Base-by-base conservation (phyloP, 2,329 filamentous ascomycete species). In the Diaporthe vaccinii region DNA sequence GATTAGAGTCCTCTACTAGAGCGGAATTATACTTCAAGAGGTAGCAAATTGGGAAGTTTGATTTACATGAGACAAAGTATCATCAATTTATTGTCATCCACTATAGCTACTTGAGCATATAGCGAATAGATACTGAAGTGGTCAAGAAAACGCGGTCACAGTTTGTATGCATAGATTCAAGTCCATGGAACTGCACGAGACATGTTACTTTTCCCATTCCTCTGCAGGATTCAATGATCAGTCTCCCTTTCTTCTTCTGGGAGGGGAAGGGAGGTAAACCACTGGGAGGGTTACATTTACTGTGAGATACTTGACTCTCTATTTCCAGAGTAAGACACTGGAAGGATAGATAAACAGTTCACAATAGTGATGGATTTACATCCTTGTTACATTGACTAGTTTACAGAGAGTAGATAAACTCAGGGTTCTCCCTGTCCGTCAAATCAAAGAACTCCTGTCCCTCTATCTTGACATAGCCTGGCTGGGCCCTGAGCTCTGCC, bases 381-480 rank as follows among this genome's bases (percentile, higher is more conserved):
- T 8, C 15, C 20, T 34, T 2, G 0, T 34, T 46, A 15, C 10
- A 7, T 6, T 28, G 5, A 6, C 3, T 28, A 44, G 2, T n/a
- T 81, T 84, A 90, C 65, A 91, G 76, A 28, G 86, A 87, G 80
- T 94, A 94, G 0, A 89, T 82, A 79, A 94, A 93, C 80, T 93
- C 89, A 1, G 86, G 84, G 76, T 93, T 94, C 84, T 94, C 92
- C 73, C 86, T 83, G 80, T 94, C 92, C 5, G 91, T 93, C 77
- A 93, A 82, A 80, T 94, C 91, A 74, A 91, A 84, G 83, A 90
- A 93, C 85, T 93, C 92, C 82, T 93, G 91, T 76, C 93, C 93
- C 81, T 91, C 90, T 72, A 93, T 76, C 82, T 88, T 91, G 34
- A 86, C 84, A 80, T 94, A 94, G 2, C 85, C 88, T 0, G 90